phyloP scores from a whole-genome alignment of 2,329 filamentous ascomycete species.

The Cordyceps pruinosa region DNA sequence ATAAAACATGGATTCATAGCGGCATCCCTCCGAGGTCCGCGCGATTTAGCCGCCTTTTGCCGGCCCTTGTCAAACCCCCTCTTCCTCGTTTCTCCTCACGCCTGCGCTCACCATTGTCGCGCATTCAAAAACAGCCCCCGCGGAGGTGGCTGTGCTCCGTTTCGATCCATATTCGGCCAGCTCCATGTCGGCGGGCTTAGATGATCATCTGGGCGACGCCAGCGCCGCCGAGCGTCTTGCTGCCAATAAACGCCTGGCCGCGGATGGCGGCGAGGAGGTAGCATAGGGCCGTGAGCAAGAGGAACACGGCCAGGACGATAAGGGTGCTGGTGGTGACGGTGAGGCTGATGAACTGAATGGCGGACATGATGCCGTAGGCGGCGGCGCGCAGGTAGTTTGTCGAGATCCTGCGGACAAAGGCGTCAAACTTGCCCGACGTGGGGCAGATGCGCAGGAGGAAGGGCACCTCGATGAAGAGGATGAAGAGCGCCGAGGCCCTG shows the following conservation, averaged over 20 bases:
- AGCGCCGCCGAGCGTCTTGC: conserved; percentile 66
- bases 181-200: conserved; percentile 34
- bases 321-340: conserved; percentile 59
- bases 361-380: conserved; percentile 74
- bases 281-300: conserved; percentile 70
- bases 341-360: conserved; percentile 79
- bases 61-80: not conserved
- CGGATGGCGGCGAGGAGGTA: conserved; percentile 75
- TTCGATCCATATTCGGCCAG: not conserved
- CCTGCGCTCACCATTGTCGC: not conserved
- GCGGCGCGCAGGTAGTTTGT: conserved; percentile 95
- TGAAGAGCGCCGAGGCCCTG: conserved; percentile 64
- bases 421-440: conserved; percentile 83
- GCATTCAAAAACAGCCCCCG: not conserved
- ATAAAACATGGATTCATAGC: conserved; percentile 12
- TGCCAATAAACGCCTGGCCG: conserved; percentile 80
- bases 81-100: not conserved
- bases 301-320: conserved; percentile 78
- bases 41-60: not conserved
- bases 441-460: conserved; percentile 96
- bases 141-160: too few relatives aligned
- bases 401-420: conserved; percentile 81
- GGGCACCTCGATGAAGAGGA: conserved; percentile 84
- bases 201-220: conserved; percentile 98
- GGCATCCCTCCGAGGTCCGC: not conserved